phyloP scores from a whole-genome alignment of 192 early-diverging fungal genomes.

The Paraglomus brasilianum region DNA sequence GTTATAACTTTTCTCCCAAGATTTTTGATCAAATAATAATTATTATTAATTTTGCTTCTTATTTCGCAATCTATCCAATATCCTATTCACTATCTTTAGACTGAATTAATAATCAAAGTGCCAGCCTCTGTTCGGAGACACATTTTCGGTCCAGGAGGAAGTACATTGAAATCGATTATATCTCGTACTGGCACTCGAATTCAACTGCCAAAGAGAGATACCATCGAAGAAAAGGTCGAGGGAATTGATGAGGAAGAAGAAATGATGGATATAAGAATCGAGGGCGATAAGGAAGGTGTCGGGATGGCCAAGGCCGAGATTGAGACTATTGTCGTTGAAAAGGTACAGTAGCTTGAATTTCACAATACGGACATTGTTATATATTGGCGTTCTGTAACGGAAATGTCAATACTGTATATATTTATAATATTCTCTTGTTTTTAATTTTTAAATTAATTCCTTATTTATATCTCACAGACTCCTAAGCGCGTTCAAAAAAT shows the following conservation, averaged over 20 bases:
- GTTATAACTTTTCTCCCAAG: background rate
- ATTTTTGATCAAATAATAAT: background rate
- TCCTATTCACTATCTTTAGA: conserved; percentile 28
- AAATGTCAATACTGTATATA: background rate
- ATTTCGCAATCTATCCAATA: background rate
- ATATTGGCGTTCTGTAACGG: background rate
- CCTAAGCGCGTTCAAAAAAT: conserved; percentile 67
- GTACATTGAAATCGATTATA: conserved; percentile 74
- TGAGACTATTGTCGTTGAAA: conserved; percentile 71
- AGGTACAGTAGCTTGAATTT: conserved; percentile 39
- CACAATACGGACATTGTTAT: background rate
- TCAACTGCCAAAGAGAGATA: conserved; percentile 60
- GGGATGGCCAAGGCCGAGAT: conserved; percentile 83
- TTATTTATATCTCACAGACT: conserved; percentile 44
- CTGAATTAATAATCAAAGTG: conserved; percentile 52
- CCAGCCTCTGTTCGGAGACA: conserved; percentile 79
- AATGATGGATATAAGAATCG: conserved; percentile 68
- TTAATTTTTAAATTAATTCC: background rate
- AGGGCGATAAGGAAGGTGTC: conserved; percentile 82
- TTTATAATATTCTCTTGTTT: conserved; percentile 10
- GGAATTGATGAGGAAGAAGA: conserved; percentile 64
- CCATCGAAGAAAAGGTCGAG: conserved; percentile 36
- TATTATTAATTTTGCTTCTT: background rate
- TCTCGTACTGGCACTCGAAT: conserved; percentile 73
- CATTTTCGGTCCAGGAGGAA: conserved; percentile 82